phyloP scores from a whole-genome alignment of 768 basidiomycete species.

The Suillus alpinus region DNA sequence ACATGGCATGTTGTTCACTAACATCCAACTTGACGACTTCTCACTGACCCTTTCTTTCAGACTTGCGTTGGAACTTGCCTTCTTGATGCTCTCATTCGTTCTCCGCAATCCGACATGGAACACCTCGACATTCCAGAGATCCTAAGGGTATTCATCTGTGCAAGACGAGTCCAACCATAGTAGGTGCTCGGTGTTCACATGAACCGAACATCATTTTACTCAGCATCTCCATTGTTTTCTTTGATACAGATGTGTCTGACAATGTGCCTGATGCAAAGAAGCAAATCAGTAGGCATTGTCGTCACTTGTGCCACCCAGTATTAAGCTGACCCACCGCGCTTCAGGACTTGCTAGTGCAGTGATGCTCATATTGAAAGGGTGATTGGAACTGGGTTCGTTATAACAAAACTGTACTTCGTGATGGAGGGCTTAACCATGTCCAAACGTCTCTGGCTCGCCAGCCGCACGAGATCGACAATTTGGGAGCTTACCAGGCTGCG shows the following conservation, averaged over 20 bases:
- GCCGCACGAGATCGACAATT: conserved; percentile 81
- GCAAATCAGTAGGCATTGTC: conserved; percentile 42
- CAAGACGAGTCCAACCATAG: not conserved
- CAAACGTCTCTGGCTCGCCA: conserved; percentile 90
- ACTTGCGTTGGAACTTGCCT: too few species aligned
- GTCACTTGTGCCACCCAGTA: not conserved
- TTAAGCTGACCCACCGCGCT: conserved; percentile 7
- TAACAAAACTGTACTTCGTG: too few species aligned
- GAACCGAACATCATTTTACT: not conserved
- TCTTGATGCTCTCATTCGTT: too few species aligned
- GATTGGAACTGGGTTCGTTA: too few species aligned
- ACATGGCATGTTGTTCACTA: too few species aligned
- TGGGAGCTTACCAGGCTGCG: conserved; percentile 90
- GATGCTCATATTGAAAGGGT: too few species aligned
- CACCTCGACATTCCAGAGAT: not conserved
- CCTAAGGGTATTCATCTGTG: not conserved
- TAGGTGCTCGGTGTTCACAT: not conserved
- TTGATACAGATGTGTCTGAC: conserved; percentile 24
- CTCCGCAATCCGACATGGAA: too few species aligned
- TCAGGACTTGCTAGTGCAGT: conserved; percentile 44
- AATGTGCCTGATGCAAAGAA: conserved; percentile 48
- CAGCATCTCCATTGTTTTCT: not conserved
- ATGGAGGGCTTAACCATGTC: too few species aligned
- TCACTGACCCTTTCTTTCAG: too few species aligned
- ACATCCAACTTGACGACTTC: too few species aligned